Evolutionary conservation across 345 rosid species (phyloP).

Genomic region (Eutrema heterophyllum): DNA sequence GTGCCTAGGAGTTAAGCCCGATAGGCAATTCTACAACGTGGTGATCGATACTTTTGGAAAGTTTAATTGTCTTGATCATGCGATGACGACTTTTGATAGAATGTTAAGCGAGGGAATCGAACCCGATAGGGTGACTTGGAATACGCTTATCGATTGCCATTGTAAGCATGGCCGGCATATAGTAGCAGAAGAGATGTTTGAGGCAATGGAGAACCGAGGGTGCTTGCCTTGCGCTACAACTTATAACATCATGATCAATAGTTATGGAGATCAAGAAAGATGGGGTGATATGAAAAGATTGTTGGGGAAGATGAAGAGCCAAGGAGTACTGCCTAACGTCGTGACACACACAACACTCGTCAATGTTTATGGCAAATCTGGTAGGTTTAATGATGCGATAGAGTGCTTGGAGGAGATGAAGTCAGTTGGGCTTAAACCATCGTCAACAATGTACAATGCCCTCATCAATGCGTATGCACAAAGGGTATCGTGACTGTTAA

Average conservation of each 20-base stretch:
- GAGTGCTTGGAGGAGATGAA: constrained; percentile 92
- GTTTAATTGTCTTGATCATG: constrained; percentile 86
- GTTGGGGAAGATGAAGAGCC: constrained; percentile 61
- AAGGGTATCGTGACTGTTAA: constrained; percentile 50
- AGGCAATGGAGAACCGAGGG: constrained; percentile 71
- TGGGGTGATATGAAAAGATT: constrained; percentile 75
- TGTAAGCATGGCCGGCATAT: constrained; percentile 69
- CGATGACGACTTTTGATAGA: constrained; percentile 72
- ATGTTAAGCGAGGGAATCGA: constrained; percentile 76
- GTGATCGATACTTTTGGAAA: constrained; percentile 95
- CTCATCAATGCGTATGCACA: constrained; percentile 96
- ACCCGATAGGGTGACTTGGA: constrained; percentile 89
- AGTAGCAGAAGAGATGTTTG: constrained; percentile 73
- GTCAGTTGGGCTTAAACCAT: constrained; percentile 65
- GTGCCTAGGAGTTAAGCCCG: constrained; percentile 71
- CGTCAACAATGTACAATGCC: constrained; percentile 90
- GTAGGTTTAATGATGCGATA: constrained; percentile 79
- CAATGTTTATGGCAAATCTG: constrained; percentile 82
- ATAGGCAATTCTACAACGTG: constrained; percentile 84
- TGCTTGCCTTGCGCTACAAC: constrained; percentile 76
- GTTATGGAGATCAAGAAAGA: constrained; percentile 73
- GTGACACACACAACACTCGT: constrained; percentile 90
- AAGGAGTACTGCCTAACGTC: constrained; percentile 59
- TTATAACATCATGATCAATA: constrained; percentile 84
- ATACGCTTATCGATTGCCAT: constrained; percentile 88